phyloP scores from a whole-genome alignment of 225 moss, liverwort and hornwort genomes.

The Polytrichum formosum region DNA sequence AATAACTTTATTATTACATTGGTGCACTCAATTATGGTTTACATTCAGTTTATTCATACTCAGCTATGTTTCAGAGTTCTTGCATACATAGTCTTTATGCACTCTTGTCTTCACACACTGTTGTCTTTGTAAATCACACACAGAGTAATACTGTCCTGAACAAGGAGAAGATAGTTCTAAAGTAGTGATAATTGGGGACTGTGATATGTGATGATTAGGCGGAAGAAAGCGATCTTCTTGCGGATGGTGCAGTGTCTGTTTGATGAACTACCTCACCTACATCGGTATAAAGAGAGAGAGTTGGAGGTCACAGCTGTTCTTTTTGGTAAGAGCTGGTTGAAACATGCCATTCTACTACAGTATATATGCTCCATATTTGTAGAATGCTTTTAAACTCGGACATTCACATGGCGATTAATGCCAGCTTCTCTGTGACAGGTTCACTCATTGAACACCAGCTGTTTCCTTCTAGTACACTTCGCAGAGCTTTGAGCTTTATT shows the following conservation, averaged over 20 bases:
- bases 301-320: slow-evolving; percentile 83
- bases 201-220: slow-evolving; percentile 18
- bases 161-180: too few relatives aligned
- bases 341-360: neutral
- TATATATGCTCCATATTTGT: neutral
- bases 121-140: too few relatives aligned
- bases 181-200: too few relatives aligned
- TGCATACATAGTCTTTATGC: too few relatives aligned
- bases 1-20: too few relatives aligned
- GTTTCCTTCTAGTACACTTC: slow-evolving; percentile 79
- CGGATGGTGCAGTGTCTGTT: slow-evolving; percentile 96
- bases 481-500: slow-evolving; percentile 82
- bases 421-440: slow-evolving; percentile 40
- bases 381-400: neutral
- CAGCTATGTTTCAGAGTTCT: too few relatives aligned
- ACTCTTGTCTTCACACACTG: too few relatives aligned
- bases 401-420: too few relatives aligned
- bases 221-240: slow-evolving; percentile 57
- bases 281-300: slow-evolving; percentile 80
- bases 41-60: too few relatives aligned
- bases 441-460: slow-evolving; percentile 95
- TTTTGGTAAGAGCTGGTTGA: slow-evolving; percentile 50
- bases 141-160: too few relatives aligned
- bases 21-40: too few relatives aligned
- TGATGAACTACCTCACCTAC: slow-evolving; percentile 83